Percentiles rank a stretch among this genome's conserved stretches.
These are phyloP conservation scores for Verticillium longisporum DNA, from an alignment of 2,329 filamentous ascomycete species.

Conservation along the genomic window DNA sequence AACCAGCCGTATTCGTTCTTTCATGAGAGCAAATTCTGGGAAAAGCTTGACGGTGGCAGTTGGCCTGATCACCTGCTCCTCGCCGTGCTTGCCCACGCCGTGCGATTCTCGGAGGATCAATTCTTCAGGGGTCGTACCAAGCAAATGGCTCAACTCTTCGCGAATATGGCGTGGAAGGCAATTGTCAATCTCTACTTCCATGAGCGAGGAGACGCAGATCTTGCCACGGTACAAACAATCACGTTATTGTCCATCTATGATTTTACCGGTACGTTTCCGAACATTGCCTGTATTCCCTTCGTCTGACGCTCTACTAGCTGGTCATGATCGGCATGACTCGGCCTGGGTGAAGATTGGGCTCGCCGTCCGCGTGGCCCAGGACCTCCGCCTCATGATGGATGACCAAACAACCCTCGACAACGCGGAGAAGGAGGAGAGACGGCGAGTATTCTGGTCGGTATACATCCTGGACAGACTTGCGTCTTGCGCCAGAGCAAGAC, in stretches of 20 bases:
- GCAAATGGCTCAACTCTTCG: background rate
- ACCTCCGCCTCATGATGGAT: slow-evolving; percentile 24
- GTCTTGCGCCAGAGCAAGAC: slow-evolving; percentile 25
- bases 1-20: slow-evolving; percentile 31
- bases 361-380: slow-evolving; percentile 24
- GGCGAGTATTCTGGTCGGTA: slow-evolving; percentile 29
- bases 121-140: background rate
- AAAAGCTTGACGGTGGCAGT: slow-evolving; percentile 12
- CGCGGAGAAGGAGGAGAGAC: slow-evolving; percentile 23
- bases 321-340: slow-evolving; percentile 25
- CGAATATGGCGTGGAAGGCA: slow-evolving; percentile 19
- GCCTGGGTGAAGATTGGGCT: slow-evolving; percentile 29
- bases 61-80: background rate
- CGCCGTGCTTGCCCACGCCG: background rate
- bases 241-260: slow-evolving; percentile 28
- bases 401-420: slow-evolving; percentile 12
- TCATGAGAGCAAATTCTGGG: slow-evolving; percentile 24
- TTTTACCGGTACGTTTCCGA: slow-evolving; percentile 22
- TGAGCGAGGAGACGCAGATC: slow-evolving; percentile 18
- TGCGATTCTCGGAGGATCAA: background rate
- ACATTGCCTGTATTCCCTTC: background rate
- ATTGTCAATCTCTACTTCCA: slow-evolving; percentile 25
- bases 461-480: slow-evolving; percentile 28
- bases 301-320: background rate
- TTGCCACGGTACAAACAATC: slow-evolving; percentile 27